Evolutionary conservation across 345 rosid species (phyloP).

Genomic region (Eutrema yunnanense): DNA sequence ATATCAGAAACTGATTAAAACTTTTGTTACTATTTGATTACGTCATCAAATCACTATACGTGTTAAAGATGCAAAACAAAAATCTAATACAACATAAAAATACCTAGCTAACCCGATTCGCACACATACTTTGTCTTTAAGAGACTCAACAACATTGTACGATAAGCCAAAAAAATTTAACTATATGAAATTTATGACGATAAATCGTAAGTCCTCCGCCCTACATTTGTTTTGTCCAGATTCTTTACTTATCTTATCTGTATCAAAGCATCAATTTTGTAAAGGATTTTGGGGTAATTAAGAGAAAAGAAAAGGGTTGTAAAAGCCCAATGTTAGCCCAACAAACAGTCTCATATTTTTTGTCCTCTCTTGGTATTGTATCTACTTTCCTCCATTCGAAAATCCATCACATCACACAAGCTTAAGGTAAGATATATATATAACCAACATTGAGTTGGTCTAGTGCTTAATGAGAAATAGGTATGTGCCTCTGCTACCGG

Average conservation of each 20-base stretch:
- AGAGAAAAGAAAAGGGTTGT: background rate
- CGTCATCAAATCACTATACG: background rate
- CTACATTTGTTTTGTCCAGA: background rate
- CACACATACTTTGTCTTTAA: background rate
- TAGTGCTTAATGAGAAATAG: no score
- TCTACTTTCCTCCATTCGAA: background rate
- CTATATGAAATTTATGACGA: background rate
- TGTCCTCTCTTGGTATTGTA: background rate
- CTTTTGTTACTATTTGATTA: background rate
- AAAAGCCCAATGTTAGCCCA: slow-evolving; percentile 4
- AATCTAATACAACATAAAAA: background rate
- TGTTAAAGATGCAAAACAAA: background rate
- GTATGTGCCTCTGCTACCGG: no score
- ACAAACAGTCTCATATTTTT: background rate
- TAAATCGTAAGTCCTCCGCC: background rate
- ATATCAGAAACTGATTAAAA: background rate
- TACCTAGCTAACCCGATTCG: background rate
- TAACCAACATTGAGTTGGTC: no score
- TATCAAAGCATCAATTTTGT: no score
- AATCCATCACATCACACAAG: background rate
- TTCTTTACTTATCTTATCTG: background rate
- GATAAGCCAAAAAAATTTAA: background rate
- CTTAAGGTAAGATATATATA: no score
- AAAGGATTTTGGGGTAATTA: background rate
- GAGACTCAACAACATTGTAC: background rate